Evolutionary conservation across 2,329 filamentous ascomycete genomes (phyloP).

Genomic region (Aplosporella prunicola): DNA sequence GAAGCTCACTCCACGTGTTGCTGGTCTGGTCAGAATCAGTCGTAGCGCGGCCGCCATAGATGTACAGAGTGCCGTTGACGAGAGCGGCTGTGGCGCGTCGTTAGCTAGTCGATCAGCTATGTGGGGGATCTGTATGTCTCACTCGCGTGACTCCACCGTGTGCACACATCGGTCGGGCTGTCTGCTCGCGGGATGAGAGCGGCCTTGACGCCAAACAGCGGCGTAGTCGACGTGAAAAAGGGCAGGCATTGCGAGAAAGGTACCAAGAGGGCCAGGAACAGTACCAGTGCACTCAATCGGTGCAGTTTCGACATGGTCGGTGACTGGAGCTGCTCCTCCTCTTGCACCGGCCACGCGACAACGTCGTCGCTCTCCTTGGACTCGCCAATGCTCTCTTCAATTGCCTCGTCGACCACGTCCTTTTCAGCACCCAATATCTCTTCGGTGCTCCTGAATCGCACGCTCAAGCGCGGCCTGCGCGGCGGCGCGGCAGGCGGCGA

Average conservation of each 20-base stretch:
- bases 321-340: too few species aligned
- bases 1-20: slow-evolving; percentile 58
- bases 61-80: slow-evolving; percentile 66
- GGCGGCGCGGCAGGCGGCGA: background rate
- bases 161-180: slow-evolving; percentile 25
- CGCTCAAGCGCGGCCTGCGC: background rate
- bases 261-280: slow-evolving; percentile 1
- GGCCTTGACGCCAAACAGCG: background rate
- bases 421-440: background rate
- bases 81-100: slow-evolving; percentile 51
- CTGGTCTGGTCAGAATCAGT: slow-evolving; percentile 47
- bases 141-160: slow-evolving; percentile 28
- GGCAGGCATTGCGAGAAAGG: background rate
- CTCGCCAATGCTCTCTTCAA: too few species aligned
- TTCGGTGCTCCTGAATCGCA: background rate
- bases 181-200: slow-evolving; percentile 14
- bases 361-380: too few species aligned
- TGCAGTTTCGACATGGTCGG: background rate
- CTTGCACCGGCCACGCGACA: too few species aligned
- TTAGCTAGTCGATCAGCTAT: too few species aligned
- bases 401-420: too few species aligned
- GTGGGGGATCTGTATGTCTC: too few species aligned
- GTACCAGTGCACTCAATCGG: slow-evolving; percentile 1
- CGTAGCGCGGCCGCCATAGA: slow-evolving; percentile 63
- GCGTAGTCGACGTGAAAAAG: background rate